Evolutionary conservation across 306 rosid genomes (phyloP), one percentile per base, ranked within the genome.

Genomic region (Canavalia ensiformis): DNA sequence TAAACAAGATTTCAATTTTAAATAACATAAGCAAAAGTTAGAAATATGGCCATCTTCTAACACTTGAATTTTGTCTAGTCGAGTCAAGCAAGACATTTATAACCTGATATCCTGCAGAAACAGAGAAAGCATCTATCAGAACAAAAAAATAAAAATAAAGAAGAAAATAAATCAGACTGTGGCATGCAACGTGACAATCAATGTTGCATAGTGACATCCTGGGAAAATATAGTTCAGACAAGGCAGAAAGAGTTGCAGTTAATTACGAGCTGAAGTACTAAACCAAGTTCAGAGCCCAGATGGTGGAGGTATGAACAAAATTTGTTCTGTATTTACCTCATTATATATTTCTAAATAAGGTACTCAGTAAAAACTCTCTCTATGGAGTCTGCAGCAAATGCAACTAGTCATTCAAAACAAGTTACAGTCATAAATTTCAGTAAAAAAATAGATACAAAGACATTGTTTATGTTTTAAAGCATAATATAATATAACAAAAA

Each of bases 51-150:
- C 92, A 88, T 96, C 99, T 92, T 96, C 99, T 87, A 72, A 96
- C 98, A 55, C 99, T 97, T 88, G 94, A 89, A 87, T 96, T 96
- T 87, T 94, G 98, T 85, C 98, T 97, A n/a, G 98, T 96, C 87
- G 99, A 98, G 85, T 96, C 99, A 84, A 96, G 96, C 91, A 96
- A 88, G 88, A 94, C 99, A 70, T 96, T 96, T 84, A 96, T 96
- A 86, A 96, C 97, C 99, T 96, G 92, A 73, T 55, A 82, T 29
- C 68, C 86, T 79, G 84, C 72, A 76, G 45, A 81, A 87, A 82
- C 42, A 44, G 79, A 68, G 44, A 75, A 73, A 66, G 56, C 58
- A 41, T 85, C 67, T 45, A 13, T 76, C 80, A 86, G 52, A 49
- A 81, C 9, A 65, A 65, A n/a, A 56, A 29, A 18, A 18, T 18